Base-by-base conservation (phyloP, 768 basidiomycete genomes). In the Lentinus brumalis region DNA sequence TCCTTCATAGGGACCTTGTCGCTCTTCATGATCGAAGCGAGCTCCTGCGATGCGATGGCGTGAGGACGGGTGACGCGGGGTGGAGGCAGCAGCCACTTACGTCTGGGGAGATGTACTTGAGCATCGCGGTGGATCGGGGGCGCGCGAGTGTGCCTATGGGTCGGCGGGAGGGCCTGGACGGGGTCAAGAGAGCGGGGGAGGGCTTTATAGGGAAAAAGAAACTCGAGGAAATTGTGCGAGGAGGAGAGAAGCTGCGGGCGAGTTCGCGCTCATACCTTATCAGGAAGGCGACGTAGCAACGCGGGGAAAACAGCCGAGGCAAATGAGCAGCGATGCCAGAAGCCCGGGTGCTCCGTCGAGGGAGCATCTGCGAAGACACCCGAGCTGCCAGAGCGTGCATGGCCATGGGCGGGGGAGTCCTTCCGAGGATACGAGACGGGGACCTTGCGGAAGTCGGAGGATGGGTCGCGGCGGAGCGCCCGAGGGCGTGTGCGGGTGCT, bases 1-100 rank as follows among this genome's bases (percentile, higher is more conserved):
- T 93, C 90, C 70, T 84, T 83, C 67, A 77, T 74, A 8, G 83
- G 75, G 35, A 77, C 74, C 67, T 86, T 86, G 57, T 79, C 81
- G 69, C 82, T 84, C 73, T 87, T 92, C 65, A 93, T 86, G 60
- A 91, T 72, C 32, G 75, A 73, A 18, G 86, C 86, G 50, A 94
- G 84, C 69, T 89, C 85, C 91, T 93, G 70, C 10, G 40, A 39
- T 26, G 46, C 55, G 57, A 53, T 21, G n/a, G 39, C 38, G 10
- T 44, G 29, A 40, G 45, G 47, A 53, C 30, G 14, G 21, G 35
- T 31, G 39, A 46, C 26, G 32, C 38, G 57, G 32, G 29, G 47
- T 45, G 30, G 41, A 4, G 40, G 9, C 41, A 7, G 41, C 1
- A 26, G 15, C 18, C 29, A 60, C 77, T 61, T 64, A 81, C 79